Conservation (phyloP, 129 eudicot species). For the Pulicaria dysenterica region DNA sequence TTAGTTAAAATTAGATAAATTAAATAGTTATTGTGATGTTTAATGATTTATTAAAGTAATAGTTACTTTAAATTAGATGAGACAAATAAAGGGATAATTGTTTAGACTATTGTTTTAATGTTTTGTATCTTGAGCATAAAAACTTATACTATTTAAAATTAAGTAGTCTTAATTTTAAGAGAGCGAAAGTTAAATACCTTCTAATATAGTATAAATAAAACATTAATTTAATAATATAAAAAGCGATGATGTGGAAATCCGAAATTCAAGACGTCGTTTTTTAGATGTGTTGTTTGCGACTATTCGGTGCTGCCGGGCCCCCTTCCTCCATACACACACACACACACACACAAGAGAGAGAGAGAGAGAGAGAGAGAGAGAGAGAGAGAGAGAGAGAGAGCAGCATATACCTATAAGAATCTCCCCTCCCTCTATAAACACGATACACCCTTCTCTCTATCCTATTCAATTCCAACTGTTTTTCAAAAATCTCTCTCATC, state of each 20-base stretch:
- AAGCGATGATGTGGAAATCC: slow-evolving; percentile 18
- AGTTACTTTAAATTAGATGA: no score
- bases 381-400: background rate
- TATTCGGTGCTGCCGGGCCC: slow-evolving; percentile 42
- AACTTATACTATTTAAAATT: no score
- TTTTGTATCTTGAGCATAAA: no score
- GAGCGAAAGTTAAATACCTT: no score
- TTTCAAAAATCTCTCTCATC: slow-evolving; percentile 21
- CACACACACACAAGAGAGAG: slow-evolving; percentile 15
- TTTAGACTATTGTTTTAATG: no score
- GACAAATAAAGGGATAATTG: no score
- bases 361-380: background rate
- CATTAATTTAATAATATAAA: background rate
- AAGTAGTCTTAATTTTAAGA: no score
- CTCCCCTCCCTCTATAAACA: slow-evolving; percentile 34
- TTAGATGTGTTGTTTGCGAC: slow-evolving; percentile 23
- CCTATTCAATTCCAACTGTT: slow-evolving; percentile 39
- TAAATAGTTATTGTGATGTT: no score
- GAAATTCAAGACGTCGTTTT: slow-evolving; percentile 18
- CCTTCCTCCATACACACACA: slow-evolving; percentile 20
- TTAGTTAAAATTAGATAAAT: no score
- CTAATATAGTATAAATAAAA: no score
- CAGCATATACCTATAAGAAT: slow-evolving; percentile 21
- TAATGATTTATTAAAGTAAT: no score
- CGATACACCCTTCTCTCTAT: slow-evolving; percentile 21